Evolutionary conservation across 176 grass and related monocot species (phyloP).

Genomic region (Guadua angustifolia): DNA sequence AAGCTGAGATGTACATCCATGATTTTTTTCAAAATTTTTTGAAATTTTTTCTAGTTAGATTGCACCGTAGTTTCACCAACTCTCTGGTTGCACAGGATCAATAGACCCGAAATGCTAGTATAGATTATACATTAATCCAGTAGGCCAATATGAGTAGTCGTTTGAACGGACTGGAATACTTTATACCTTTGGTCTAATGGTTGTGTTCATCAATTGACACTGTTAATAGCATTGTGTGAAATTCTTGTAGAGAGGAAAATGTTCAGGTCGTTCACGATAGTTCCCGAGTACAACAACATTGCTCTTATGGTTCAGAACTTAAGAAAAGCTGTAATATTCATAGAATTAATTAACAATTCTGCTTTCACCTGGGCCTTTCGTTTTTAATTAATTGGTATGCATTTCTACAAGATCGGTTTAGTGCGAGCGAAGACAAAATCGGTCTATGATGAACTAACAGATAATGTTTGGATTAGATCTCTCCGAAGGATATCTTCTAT

Average conservation of each 20-base stretch:
- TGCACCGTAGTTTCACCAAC: too few species aligned
- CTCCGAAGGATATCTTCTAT: too few species aligned
- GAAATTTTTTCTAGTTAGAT: too few species aligned
- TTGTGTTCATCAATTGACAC: not conserved
- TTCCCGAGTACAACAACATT: not conserved
- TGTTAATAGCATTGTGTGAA: not conserved
- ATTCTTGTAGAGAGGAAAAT: slow-evolving; percentile 4
- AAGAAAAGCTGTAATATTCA: not conserved
- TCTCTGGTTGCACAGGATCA: not conserved
- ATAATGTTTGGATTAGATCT: too few species aligned
- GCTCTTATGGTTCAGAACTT: not conserved
- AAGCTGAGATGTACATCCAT: too few species aligned
- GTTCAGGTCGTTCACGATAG: not conserved
- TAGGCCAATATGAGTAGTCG: not conserved
- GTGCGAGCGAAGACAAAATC: too few species aligned
- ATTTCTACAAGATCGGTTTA: too few species aligned
- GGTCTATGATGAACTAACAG: too few species aligned
- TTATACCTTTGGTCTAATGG: not conserved
- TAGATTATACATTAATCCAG: not conserved
- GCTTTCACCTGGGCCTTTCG: not conserved
- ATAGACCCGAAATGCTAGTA: not conserved
- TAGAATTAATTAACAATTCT: not conserved
- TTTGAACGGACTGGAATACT: too few species aligned
- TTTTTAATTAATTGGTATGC: too few species aligned
- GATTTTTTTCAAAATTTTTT: too few species aligned